Evolutionary conservation across 192 early-diverging fungal species (phyloP).

Genomic region (Bifiguratus adelaidae): DNA sequence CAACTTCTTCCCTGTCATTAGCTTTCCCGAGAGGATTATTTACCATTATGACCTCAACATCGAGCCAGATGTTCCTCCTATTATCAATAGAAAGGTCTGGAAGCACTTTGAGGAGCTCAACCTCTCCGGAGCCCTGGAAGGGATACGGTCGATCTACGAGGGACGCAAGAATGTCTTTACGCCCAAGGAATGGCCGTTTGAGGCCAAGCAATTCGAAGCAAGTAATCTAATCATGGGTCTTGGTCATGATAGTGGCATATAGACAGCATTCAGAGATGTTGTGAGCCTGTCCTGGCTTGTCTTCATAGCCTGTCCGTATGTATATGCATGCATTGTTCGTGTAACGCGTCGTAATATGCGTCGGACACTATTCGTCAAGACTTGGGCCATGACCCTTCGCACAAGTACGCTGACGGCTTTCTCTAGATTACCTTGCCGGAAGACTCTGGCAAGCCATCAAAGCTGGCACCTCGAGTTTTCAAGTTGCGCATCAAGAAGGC

Average conservation of each 20-base stretch:
- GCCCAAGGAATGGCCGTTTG: conserved; percentile 38
- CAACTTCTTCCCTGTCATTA: conserved; percentile 74
- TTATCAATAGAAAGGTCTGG: conserved; percentile 61
- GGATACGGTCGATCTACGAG: conserved; percentile 71
- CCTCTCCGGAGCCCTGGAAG: conserved; percentile 40
- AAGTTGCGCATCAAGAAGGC: conserved; percentile 54
- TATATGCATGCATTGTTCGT: too few relatives aligned
- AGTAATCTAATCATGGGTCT: neutral
- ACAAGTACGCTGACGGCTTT: too few relatives aligned
- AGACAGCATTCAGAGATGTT: too few relatives aligned
- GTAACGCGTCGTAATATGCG: too few relatives aligned
- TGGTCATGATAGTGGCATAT: too few relatives aligned
- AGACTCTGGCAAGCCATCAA: conserved; percentile 7
- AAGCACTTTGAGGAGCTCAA: conserved; percentile 42
- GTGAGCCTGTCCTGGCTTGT: too few relatives aligned
- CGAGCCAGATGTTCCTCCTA: conserved; percentile 65
- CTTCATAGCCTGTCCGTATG: too few relatives aligned
- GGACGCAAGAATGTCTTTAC: conserved; percentile 72
- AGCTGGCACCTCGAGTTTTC: conserved; percentile 41
- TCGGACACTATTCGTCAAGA: too few relatives aligned
- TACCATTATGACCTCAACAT: conserved; percentile 86
- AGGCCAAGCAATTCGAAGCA: conserved; percentile 46
- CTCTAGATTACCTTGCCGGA: conserved; percentile 28
- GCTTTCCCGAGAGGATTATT: conserved; percentile 53
- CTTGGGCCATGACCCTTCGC: too few relatives aligned